Conservation (phyloP, 2,329 filamentous ascomycete species). For the Exophiala oligosperma region DNA sequence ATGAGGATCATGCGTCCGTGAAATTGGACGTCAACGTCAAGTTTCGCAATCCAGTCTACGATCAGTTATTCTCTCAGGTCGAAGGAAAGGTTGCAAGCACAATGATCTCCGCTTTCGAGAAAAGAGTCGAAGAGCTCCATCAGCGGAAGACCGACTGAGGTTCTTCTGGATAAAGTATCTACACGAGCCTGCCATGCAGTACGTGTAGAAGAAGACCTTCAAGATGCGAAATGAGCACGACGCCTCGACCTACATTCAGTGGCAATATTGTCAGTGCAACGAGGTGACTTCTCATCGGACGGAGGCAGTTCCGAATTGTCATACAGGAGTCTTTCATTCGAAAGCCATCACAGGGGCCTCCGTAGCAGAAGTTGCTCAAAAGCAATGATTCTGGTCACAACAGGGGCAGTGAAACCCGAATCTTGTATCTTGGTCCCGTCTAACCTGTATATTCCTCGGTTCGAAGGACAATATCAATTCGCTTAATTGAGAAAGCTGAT, state of each 20-base stretch:
- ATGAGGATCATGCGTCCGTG: constrained; percentile 66
- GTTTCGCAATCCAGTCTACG: constrained; percentile 88
- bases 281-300: too few species aligned
- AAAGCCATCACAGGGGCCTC: too few species aligned
- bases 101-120: constrained; percentile 94
- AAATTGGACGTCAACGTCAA: constrained; percentile 74
- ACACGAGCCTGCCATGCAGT: too few species aligned
- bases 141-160: not conserved
- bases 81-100: constrained; percentile 79
- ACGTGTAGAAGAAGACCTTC: not conserved
- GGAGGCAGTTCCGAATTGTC: too few species aligned
- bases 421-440: not conserved
- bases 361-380: too few species aligned
- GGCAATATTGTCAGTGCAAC: too few species aligned
- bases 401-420: not conserved
- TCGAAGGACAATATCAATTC: not conserved
- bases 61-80: constrained; percentile 74
- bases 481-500: not conserved
- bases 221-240: too few species aligned
- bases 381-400: too few species aligned
- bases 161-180: too few species aligned
- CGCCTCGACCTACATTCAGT: too few species aligned
- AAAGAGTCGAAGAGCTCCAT: constrained; percentile 63
- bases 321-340: too few species aligned
- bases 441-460: not conserved